Evolutionary conservation across 352 stramenopile genomes (phyloP), one percentile per base, ranked within the genome.

Genomic region (Phytophthora brassicae): DNA sequence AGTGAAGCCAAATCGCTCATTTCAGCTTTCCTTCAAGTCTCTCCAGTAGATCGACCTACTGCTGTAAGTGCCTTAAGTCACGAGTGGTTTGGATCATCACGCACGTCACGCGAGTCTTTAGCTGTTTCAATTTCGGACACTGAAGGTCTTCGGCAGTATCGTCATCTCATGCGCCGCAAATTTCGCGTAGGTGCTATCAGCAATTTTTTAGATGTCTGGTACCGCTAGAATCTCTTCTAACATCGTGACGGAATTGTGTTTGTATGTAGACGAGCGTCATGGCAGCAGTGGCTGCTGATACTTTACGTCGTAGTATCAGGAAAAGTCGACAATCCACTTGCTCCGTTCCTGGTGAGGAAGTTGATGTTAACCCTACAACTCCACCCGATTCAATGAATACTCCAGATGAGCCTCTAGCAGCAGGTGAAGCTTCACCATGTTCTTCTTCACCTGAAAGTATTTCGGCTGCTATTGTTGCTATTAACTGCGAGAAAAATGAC

Each of bases 141-240:
- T 3, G 74, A 86, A 2, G 74, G 75, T 2, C 77, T 91, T 17
- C 64, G 64, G 9, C 57, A 77, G 56, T 91, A 91, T 52, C 72
- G 86, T 26, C 63, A 67, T 12, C 48, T 71, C 35, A 91, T 91
- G 81, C 74, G 72, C 22, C 75, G 73, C 39, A 88, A 88, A 53
- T 91, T 91, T 45, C 68, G 81, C 23, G 77, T 87, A 66, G 23
- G 74, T 65, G 2, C 26, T 9, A 0, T 52, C 20, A n/a, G 38
- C 49, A 46, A 33, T 24, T 13, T 16, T 13, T n/a, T 6, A 7
- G 20, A 7, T 45, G 14, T 19, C 39, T 23, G 4, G n/a, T n/a
- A n/a, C n/a, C n/a, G n/a, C n/a, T 17, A 45, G 39, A 45, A 19
- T 19, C 19, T 22, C 13, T 41, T 5, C 13, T 60, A 22, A 55